phyloP scores from a whole-genome alignment of 768 basidiomycete species.

The Psilocybe azurescens region DNA sequence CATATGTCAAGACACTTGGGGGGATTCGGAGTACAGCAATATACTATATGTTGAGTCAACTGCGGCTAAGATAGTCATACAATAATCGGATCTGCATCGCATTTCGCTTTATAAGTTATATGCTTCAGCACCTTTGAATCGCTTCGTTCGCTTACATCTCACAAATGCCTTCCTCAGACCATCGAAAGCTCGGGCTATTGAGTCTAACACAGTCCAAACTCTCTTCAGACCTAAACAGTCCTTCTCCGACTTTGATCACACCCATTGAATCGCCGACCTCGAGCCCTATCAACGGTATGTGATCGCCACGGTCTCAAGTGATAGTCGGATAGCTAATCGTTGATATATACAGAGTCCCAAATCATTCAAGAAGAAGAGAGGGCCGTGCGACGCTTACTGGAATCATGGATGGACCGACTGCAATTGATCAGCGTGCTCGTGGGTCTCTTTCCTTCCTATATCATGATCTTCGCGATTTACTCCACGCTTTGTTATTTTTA shows the following conservation, averaged over 20 bases:
- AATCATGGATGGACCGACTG: constrained; percentile 66
- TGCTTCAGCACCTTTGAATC: too few species aligned
- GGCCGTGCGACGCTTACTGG: constrained; percentile 55
- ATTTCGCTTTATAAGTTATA: too few species aligned
- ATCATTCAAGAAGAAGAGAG: neutral
- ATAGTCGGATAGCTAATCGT: neutral
- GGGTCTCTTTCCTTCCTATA: constrained; percentile 24
- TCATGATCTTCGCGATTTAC: neutral
- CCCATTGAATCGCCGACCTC: neutral
- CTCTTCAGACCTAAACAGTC: neutral
- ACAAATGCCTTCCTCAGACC: neutral
- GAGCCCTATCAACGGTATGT: neutral
- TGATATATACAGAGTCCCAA: neutral
- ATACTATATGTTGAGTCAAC: too few species aligned
- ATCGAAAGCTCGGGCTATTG: neutral
- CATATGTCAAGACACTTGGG: too few species aligned
- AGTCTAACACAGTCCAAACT: neutral
- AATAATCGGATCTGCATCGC: too few species aligned
- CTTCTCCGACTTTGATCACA: neutral
- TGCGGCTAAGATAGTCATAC: too few species aligned
- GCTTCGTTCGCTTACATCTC: neutral
- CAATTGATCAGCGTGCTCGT: constrained; percentile 66
- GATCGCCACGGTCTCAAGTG: neutral
- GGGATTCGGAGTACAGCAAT: too few species aligned
- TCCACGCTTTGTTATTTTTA: neutral